Percentiles rank a stretch among this genome's conserved stretches.
Evolutionary conservation across 495 filamentous ascomycete species (phyloP).

Genomic region (Hyaloscypha finlandica): DNA sequence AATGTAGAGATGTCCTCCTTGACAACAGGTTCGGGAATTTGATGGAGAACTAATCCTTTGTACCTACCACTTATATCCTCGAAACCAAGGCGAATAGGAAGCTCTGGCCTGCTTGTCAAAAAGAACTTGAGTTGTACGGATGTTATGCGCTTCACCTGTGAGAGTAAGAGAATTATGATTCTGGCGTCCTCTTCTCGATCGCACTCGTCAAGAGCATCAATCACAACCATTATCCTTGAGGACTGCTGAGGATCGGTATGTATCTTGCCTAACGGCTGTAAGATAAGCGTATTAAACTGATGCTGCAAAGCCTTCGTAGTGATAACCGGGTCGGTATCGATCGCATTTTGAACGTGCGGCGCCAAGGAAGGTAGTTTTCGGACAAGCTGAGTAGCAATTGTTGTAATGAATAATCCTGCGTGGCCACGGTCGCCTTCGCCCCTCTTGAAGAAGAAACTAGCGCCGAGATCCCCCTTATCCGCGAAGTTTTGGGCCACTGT

Average conservation of each 20-base stretch:
- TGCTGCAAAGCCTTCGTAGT: conserved; percentile 16
- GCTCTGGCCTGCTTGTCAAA: conserved; percentile 30
- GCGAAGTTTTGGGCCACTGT: conserved; percentile 29
- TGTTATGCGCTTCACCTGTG: conserved; percentile 35
- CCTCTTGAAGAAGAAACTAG: too few species aligned
- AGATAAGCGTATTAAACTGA: conserved; percentile 26
- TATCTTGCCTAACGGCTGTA: conserved; percentile 19
- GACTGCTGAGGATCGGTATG: background rate
- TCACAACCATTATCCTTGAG: conserved; percentile 16
- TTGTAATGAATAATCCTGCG: conserved; percentile 18
- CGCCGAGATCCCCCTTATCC: conserved; percentile 2
- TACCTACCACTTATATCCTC: background rate
- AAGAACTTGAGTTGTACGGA: conserved; percentile 26
- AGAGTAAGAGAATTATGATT: conserved; percentile 22
- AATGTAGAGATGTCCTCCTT: background rate
- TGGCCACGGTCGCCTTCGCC: conserved; percentile 25
- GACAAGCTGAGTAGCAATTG: conserved; percentile 18
- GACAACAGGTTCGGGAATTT: conserved; percentile 4
- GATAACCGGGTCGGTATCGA: conserved; percentile 22
- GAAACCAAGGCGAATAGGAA: conserved; percentile 9
- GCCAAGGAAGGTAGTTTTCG: conserved; percentile 9
- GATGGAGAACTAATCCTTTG: background rate
- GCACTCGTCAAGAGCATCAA: conserved; percentile 33
- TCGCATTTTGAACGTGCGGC: conserved; percentile 16
- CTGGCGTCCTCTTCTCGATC: conserved; percentile 23